Evolutionary conservation across 768 basidiomycete genomes (phyloP), one percentile per base, ranked within the genome.

Genomic region (Auriculariales sp.): DNA sequence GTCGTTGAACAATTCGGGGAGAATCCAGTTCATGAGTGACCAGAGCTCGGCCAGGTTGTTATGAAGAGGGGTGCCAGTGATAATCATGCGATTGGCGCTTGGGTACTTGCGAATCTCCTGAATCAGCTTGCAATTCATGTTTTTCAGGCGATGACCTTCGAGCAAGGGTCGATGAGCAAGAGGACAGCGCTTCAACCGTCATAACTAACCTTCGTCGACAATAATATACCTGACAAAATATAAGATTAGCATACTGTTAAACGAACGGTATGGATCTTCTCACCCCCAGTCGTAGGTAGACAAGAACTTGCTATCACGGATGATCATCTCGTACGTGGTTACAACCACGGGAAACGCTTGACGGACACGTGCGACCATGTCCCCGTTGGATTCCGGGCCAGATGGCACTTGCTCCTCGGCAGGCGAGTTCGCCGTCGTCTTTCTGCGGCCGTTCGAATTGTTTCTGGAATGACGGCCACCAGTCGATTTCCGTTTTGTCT

Each of bases 51-150:
- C 75, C 2, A 99, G 73, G 59, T 97, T 98, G 65, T 99, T 98
- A 65, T 98, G 93, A 31, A 99, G 66, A 5, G 95, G 95, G 15
- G 95, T 99, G 28, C 95, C 95, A 0, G 93, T 98, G 53, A 99
- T 66, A 51, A 99, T 84, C 77, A 97, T 84, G 44, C 95, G 71
- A 34, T 90, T 88, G 0, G 84, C 89, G 49, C 81, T 81, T 1
- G 70, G 68, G 60, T 91, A 92, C 57, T 79, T 78, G 67, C 92
- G 93, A 56, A 99, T 83, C 63, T 94, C 90, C 51, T 74, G 73
- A 65, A 97, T 87, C 14, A 97, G 75, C 67, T 78, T 83, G 64
- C 90, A 91, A 58, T 97, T 78, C 51, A 94, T 70, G 58, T 99
- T 99, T 70, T 98, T 98, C 61, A 99, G 64, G 22, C 94, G 72